Evolutionary conservation across 305 asterid species (phyloP).

Genomic region (Coffea humblotiana): DNA sequence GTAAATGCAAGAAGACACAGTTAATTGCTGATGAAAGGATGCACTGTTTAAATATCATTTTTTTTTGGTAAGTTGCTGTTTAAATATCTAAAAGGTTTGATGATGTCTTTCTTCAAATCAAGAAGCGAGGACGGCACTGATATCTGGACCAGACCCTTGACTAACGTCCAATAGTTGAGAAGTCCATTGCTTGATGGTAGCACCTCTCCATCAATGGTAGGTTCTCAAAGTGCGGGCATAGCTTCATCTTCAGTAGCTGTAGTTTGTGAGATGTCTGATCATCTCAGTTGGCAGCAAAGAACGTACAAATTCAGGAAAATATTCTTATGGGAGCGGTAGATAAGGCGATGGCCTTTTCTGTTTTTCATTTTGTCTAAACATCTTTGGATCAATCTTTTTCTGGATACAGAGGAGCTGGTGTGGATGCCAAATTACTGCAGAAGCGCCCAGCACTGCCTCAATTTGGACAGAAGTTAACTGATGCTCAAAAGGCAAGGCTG

Average conservation of each 20-base stretch:
- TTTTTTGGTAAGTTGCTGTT: too few relatives aligned
- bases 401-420: constrained; percentile 68
- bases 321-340: not conserved
- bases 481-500: constrained; percentile 69
- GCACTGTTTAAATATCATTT: too few relatives aligned
- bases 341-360: not conserved
- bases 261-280: not conserved
- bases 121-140: too few relatives aligned
- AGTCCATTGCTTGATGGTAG: too few relatives aligned
- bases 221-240: too few relatives aligned
- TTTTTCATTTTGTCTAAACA: not conserved
- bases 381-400: constrained; percentile 4
- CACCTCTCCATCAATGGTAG: too few relatives aligned
- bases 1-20: too few relatives aligned
- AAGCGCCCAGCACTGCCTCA: constrained; percentile 96
- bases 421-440: constrained; percentile 78
- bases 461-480: constrained; percentile 81
- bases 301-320: not conserved
- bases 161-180: too few relatives aligned
- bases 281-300: not conserved
- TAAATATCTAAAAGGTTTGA: too few relatives aligned
- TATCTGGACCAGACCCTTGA: too few relatives aligned
- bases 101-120: too few relatives aligned
- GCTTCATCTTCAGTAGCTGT: not conserved
- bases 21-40: too few relatives aligned